Base-by-base conservation (phyloP, 2,329 filamentous ascomycete genomes). In the Eutypella sp. region DNA sequence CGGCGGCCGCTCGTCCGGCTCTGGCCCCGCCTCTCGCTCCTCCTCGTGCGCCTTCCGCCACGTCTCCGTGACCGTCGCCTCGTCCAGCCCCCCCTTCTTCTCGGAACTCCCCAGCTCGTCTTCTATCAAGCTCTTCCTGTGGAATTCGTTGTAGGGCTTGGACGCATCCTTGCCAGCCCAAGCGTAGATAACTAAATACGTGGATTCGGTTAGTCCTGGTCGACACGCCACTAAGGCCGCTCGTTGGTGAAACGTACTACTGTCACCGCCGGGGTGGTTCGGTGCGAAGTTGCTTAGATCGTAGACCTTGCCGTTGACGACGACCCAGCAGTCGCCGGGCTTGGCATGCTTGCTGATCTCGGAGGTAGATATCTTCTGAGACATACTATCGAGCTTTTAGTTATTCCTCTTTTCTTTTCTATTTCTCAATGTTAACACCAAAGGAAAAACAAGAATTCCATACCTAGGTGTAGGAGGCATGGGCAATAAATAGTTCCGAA, bases 321-420 rank as follows among this genome's bases (percentile, higher is more conserved):
- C 49, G 7, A 51, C 31, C 49, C 49, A 51, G n/a, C 47, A 45
- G 19, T 51, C 47, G n/a, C 45, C 43, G 11, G 44, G 36, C 8
- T 44, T 39, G 3, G 40, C 25, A 33, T 51, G 49, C 33, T 40
- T 44, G 15, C 27, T 40, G 18, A 51, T 42, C 33, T 45, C 46
- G 20, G 36, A 39, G 23, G 23, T 20, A 13, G 36, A 15, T 24
- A 39, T 22, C 23, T 39, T 39, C 36, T 24, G 36, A 5, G 36
- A 23, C 36, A 39, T 39, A 20, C 11, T 39, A 4, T 33, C 13
- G 11, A 33, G 13, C 6, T 33, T n/a, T n/a, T n/a, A n/a, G n/a
- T n/a, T n/a, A n/a, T n/a, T n/a, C n/a, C n/a, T n/a, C n/a, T n/a
- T n/a, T n/a, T n/a, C n/a, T n/a, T n/a, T n/a, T n/a, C n/a, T n/a